Base-by-base conservation (phyloP, 139 green algal genomes). In the Chlamydomonas incerta region DNA sequence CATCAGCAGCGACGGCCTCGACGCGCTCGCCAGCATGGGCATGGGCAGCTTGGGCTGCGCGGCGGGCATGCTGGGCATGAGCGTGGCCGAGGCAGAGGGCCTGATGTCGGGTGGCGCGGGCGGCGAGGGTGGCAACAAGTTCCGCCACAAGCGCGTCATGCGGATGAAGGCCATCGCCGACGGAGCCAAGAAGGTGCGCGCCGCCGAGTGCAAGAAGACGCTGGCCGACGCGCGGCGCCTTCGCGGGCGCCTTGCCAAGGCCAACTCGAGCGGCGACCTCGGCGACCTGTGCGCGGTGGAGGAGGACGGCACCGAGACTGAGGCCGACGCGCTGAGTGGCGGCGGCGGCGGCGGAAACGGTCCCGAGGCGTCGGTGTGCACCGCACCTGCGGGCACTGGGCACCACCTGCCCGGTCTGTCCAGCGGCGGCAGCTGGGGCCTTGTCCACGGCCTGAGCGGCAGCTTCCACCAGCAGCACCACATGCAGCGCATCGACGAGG, bases 401-500 rank as follows among this genome's bases (percentile, higher is more conserved):
- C 55, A 81, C 52, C 31, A 31, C 55, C 5, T 50, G 41, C 41
- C 41, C 8, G 41, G 41, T 5, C 41, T 50, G 41, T 50, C 41
- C 6, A 35, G 68, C 73, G 28, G 50, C 66, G 33, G 31, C 31
- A 72, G 66, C 66, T 26, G 62, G 31, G 8, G 13, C 31, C 8
- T 24, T 1, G 66, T 1, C 9, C 31, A 46, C 17, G 31, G 66
- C 14, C 14, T 28, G 33, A 5, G 17, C 26, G 66, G 31, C 21
- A 29, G 31, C 14, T 26, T 28, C 17, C 31, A 47, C 29, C 52
- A 46, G 46, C 63, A 73, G 10, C 47, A 23, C 4, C 80, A 66
- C 33, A 86, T 86, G 80, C 68, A 86, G 68, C 80, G 80, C 33
- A 86, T 86, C 28, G 80, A 86, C 24, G 80, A 86, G 80, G 80